Base-by-base conservation (phyloP, 352 stramenopile species). In the Pythium dissimile region DNA sequence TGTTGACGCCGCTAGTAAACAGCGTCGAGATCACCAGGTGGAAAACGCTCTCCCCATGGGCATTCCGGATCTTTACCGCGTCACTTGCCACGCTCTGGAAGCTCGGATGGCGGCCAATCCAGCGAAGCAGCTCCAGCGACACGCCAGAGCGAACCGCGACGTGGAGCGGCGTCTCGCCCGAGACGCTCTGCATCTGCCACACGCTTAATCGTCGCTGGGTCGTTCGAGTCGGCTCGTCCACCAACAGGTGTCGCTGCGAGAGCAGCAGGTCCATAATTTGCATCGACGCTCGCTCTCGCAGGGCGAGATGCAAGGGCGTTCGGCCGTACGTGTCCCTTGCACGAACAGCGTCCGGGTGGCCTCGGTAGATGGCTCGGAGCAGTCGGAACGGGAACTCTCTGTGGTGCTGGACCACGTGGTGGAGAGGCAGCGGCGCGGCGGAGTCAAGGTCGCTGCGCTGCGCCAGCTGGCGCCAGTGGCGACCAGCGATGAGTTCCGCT, bases 261-360 rank as follows among this genome's bases (percentile, higher is more conserved):
- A 68, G 42, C 13, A 88, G 59, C 1, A 84, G 41, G 12, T 59
- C 11, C 0, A 81, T 5, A 16, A 86, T 8, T 18, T 64, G 44
- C 0, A 68, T 15, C 13, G 21, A 62, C 0, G 57, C 52, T 12
- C 68, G 64, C 35, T 81, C 73, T 8, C 75, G 78, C 8, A 87
- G 71, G 9, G 71, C 77, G 2, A 88, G 57, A 46, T 91, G 81
- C 32, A 89, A 44, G 12, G 81, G 81, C 11, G 75, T 87, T 59
- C 86, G 81, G 7, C 75, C 78, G 49, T 77, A 83, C 16, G 66
- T 69, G 55, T 91, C 80, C 4, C 27, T 42, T 9, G 64, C 50
- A n/a, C 18, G 16, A 28, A 85, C 56, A 6, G 75, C 81, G 4
- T 86, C 73, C 0, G 41, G 52, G 38, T 77, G 77, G 0, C 71